phyloP scores from a whole-genome alignment of 2,329 filamentous ascomycete genomes.

The Alternaria sp. region DNA sequence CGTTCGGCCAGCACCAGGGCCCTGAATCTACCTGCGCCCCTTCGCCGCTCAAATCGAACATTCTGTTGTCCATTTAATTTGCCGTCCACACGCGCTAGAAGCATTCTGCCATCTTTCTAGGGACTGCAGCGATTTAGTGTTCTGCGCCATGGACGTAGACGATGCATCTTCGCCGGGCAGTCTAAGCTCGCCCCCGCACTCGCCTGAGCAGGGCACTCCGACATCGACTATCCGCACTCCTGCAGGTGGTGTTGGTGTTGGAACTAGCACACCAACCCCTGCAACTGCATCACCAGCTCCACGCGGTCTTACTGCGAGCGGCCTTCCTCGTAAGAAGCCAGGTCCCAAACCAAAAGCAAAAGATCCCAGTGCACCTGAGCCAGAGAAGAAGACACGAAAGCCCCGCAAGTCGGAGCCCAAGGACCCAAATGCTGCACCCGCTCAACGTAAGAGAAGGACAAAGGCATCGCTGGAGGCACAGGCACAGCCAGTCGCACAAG shows the following conservation, averaged over 20 bases:
- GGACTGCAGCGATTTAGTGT: conserved; percentile 17
- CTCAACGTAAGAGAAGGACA: conserved; percentile 60
- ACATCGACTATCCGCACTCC: conserved; percentile 43
- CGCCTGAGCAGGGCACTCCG: conserved; percentile 46
- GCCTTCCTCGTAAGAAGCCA: conserved; percentile 52
- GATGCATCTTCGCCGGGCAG: conserved; percentile 48
- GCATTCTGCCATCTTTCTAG: neutral
- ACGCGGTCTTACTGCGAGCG: conserved; percentile 46
- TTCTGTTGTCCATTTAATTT: neutral
- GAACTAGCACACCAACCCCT: conserved; percentile 42
- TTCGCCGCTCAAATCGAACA: conserved; percentile 1
- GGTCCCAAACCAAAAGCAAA: conserved; percentile 54
- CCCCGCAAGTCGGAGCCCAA: conserved; percentile 58
- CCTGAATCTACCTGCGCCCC: conserved; percentile 1
- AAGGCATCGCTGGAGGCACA: conserved; percentile 50
- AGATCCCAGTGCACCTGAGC: conserved; percentile 45
- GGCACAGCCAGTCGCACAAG: conserved; percentile 34
- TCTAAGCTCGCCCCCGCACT: conserved; percentile 50
- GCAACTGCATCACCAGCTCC: conserved; percentile 40
- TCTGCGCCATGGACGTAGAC: conserved; percentile 42
- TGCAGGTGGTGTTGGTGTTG: conserved; percentile 43
- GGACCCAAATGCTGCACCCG: conserved; percentile 55
- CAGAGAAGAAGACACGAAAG: conserved; percentile 56
- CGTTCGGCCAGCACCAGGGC: conserved; percentile 23
- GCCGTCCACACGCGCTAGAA: conserved; percentile 1